These are phyloP conservation scores for Penicillium nordicum DNA, from an alignment of 2,329 filamentous ascomycete species.

Conservation along the genomic window DNA sequence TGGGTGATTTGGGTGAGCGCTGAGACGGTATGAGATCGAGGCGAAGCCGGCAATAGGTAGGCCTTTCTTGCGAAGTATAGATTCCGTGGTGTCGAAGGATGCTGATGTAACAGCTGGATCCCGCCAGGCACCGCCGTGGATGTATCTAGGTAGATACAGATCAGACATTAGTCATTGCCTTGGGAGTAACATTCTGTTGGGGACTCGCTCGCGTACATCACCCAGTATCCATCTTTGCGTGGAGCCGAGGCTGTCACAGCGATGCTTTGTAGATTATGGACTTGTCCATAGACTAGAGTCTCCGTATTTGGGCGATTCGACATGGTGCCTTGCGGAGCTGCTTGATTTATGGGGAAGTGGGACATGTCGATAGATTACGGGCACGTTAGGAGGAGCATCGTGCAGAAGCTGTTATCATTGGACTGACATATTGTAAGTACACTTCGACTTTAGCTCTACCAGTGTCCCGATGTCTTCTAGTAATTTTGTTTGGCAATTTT, in stretches of 20 bases:
- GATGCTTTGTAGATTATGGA: conserved; percentile 35
- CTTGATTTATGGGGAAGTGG: conserved; percentile 9
- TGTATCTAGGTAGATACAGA: conserved; percentile 31
- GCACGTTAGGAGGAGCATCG: neutral
- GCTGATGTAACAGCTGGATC: conserved; percentile 41
- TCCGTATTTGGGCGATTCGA: conserved; percentile 17
- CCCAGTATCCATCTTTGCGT: conserved; percentile 34
- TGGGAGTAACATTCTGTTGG: neutral
- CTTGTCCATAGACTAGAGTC: conserved; percentile 27
- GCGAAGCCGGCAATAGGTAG: conserved; percentile 41
- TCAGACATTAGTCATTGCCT: conserved; percentile 1
- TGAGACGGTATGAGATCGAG: conserved; percentile 48
- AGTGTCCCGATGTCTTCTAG: neutral
- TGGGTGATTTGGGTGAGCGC: conserved; percentile 40
- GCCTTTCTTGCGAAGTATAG: conserved; percentile 27
- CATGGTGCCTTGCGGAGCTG: conserved; percentile 23
- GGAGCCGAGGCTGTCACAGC: conserved; percentile 26
- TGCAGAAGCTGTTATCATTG: neutral
- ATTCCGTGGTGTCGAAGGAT: conserved; percentile 36
- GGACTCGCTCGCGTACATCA: conserved; percentile 33
- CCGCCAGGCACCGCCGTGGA: conserved; percentile 51
- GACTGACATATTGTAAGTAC: neutral
- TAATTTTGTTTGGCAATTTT: neutral
- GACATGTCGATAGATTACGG: conserved; percentile 6
- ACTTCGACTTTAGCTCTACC: neutral